phyloP scores from a whole-genome alignment of 2,329 filamentous ascomycete genomes.

The Coniochaeta sp. region DNA sequence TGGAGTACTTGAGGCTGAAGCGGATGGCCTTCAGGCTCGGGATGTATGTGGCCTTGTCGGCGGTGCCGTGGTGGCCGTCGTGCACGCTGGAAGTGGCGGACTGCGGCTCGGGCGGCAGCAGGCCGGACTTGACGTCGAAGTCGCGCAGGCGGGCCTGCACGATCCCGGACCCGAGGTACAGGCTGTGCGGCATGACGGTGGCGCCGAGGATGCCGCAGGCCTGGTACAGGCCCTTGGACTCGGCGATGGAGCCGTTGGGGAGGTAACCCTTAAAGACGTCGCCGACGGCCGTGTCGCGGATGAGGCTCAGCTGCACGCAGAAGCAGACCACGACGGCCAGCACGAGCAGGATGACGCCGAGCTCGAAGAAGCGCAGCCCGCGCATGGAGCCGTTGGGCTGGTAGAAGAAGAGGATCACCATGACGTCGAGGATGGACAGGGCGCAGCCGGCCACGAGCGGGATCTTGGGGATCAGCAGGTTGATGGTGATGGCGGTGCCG shows the following conservation, averaged over 20 bases:
- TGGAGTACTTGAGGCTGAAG: slow-evolving; percentile 66
- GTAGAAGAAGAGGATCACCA: slow-evolving; percentile 62
- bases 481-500: slow-evolving; percentile 63
- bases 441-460: slow-evolving; percentile 63
- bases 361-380: slow-evolving; percentile 55
- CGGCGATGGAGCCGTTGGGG: slow-evolving; percentile 50
- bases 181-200: slow-evolving; percentile 65
- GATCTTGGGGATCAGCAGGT: slow-evolving; percentile 55
- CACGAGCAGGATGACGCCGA: slow-evolving; percentile 55
- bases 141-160: slow-evolving; percentile 59
- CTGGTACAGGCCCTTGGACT: slow-evolving; percentile 55
- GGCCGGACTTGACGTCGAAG: slow-evolving; percentile 52
- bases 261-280: slow-evolving; percentile 60
- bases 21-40: slow-evolving; percentile 68
- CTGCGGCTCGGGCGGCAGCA: slow-evolving; percentile 28
- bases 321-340: slow-evolving; percentile 65
- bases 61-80: slow-evolving; percentile 18
- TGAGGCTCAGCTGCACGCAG: slow-evolving; percentile 59
- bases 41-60: slow-evolving; percentile 53
- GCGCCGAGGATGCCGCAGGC: slow-evolving; percentile 71
- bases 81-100: slow-evolving; percentile 15
- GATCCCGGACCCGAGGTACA: slow-evolving; percentile 63
- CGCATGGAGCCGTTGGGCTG: slow-evolving; percentile 50
- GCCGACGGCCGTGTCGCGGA: slow-evolving; percentile 45
- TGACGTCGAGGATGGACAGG: slow-evolving; percentile 60